Evolutionary conservation across 192 early-diverging fungal genomes (phyloP).

Genomic region (Jimgerdemannia flammicorona): DNA sequence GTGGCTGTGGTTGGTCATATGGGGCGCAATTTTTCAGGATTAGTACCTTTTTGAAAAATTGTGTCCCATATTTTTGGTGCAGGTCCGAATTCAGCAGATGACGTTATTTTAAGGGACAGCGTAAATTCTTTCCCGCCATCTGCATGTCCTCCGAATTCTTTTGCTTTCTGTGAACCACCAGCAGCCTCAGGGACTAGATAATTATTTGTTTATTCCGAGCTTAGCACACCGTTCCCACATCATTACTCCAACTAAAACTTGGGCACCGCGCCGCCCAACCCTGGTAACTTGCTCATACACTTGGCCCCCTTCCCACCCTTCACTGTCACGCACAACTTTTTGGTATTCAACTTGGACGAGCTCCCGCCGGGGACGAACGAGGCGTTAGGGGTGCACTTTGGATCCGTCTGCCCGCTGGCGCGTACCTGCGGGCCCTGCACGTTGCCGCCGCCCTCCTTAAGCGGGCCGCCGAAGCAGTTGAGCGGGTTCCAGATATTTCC

Average conservation of each 20-base stretch:
- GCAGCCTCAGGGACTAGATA: too few relatives aligned
- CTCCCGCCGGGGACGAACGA: background rate
- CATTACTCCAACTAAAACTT: background rate
- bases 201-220: too few relatives aligned
- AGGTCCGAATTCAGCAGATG: too few relatives aligned
- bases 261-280: background rate
- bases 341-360: background rate
- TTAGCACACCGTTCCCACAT: too few relatives aligned
- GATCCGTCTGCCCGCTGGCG: background rate
- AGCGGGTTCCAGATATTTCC: constrained; percentile 1
- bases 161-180: too few relatives aligned
- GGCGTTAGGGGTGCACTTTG: background rate
- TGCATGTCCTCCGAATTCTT: too few relatives aligned
- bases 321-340: background rate
- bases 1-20: too few relatives aligned
- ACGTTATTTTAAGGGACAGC: too few relatives aligned
- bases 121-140: too few relatives aligned
- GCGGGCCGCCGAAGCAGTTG: background rate
- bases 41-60: too few relatives aligned
- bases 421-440: background rate
- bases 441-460: background rate
- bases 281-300: background rate
- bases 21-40: too few relatives aligned
- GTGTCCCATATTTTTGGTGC: too few relatives aligned
- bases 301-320: background rate